These are phyloP conservation scores for Aspergillus phoenicis DNA, from an alignment of 2,329 filamentous ascomycete genomes.

Conservation along the genomic window DNA sequence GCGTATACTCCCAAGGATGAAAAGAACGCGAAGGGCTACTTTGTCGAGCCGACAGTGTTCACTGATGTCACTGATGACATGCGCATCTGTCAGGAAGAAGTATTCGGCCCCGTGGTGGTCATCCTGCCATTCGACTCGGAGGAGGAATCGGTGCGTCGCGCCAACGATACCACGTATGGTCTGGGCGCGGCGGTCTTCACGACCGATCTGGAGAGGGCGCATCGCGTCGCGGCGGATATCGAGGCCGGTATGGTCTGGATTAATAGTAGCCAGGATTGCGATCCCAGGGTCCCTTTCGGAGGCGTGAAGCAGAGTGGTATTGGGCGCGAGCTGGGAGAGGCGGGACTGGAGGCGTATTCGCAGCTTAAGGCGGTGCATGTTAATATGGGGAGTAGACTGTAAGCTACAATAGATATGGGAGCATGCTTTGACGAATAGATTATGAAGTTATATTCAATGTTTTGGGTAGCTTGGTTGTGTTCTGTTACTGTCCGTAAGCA, in stretches of 20 bases:
- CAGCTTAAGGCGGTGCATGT: constrained; percentile 47
- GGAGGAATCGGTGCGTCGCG: constrained; percentile 41
- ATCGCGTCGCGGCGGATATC: constrained; percentile 46
- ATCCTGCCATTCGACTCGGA: constrained; percentile 44
- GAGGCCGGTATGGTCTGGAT: constrained; percentile 53
- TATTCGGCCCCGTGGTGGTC: constrained; percentile 49
- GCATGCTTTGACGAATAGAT: background rate
- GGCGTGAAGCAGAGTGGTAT: constrained; percentile 53
- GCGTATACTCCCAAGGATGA: constrained; percentile 33
- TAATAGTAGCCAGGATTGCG: constrained; percentile 48
- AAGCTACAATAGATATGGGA: background rate
- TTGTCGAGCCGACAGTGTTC: constrained; percentile 45
- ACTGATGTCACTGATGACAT: constrained; percentile 38
- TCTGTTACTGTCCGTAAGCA: too few species aligned
- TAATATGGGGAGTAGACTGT: constrained; percentile 41
- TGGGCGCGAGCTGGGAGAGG: constrained; percentile 52
- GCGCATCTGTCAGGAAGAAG: constrained; percentile 45
- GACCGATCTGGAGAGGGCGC: constrained; percentile 43
- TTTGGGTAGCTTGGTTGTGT: too few species aligned
- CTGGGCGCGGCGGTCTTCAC: constrained; percentile 49
- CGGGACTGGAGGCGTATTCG: constrained; percentile 44
- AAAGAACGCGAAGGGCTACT: constrained; percentile 43
- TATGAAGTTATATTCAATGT: background rate
- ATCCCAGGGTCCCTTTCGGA: constrained; percentile 46
- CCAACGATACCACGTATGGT: constrained; percentile 48